These are phyloP conservation scores for Xenoacremonium recifei DNA, from an alignment of 2,329 filamentous ascomycete species.

Conservation along the genomic window DNA sequence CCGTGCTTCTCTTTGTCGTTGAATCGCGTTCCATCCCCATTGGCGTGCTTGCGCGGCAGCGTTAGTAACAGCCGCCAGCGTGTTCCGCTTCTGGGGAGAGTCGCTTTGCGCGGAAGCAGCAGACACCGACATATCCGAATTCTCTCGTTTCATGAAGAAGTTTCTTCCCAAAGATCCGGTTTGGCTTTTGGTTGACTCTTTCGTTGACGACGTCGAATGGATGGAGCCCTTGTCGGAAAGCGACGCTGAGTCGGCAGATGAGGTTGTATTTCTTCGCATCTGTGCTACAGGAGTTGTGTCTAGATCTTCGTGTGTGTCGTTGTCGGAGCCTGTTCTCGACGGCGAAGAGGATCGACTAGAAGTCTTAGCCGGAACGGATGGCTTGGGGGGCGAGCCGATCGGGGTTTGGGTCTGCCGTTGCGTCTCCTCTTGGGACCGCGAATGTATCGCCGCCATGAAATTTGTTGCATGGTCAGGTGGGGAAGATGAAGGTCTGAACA, in stretches of 20 bases:
- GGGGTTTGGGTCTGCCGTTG: conserved; percentile 44
- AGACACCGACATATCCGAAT: conserved; percentile 33
- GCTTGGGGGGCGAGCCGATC: conserved; percentile 33
- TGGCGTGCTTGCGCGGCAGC: conserved; percentile 55
- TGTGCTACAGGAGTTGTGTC: conserved; percentile 26
- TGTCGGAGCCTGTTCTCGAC: conserved; percentile 42
- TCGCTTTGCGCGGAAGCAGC: conserved; percentile 34
- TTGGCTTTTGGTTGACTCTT: conserved; percentile 40
- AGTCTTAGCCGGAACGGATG: conserved; percentile 36
- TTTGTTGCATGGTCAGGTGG: conserved; percentile 60
- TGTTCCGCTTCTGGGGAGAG: conserved; percentile 43
- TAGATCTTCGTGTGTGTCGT: conserved; percentile 33
- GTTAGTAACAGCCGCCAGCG: conserved; percentile 54
- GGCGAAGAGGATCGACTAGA: conserved; percentile 51
- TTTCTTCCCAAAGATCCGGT: conserved; percentile 37
- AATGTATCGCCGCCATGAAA: conserved; percentile 68
- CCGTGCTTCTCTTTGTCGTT: conserved; percentile 46
- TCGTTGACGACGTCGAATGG: conserved; percentile 32
- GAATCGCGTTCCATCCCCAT: conserved; percentile 59
- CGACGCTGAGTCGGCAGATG: conserved; percentile 33
- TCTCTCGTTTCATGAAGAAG: conserved; percentile 40
- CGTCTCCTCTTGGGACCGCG: conserved; percentile 55
- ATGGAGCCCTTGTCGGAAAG: conserved; percentile 23
- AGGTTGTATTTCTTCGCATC: conserved; percentile 37
- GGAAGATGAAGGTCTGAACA: conserved; percentile 55